These are phyloP conservation scores for Otatea glauca DNA, from an alignment of 176 grass and related monocot genomes.

Conservation along the genomic window DNA sequence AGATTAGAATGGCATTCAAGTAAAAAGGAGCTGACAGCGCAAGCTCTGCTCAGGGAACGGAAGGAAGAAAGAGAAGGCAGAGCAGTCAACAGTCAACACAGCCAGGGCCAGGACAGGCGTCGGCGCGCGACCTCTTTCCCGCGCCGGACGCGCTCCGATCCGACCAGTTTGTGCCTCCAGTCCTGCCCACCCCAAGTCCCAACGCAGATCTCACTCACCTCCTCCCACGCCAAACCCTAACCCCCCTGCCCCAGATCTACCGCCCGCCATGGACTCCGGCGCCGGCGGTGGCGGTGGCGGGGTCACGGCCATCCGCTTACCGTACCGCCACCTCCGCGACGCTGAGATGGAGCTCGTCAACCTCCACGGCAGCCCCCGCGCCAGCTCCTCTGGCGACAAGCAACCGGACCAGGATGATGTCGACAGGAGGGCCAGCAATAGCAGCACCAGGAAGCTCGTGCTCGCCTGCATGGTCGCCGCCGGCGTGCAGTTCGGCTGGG, in stretches of 20 bases:
- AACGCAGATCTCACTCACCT: conserved; percentile 44
- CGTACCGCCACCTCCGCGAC: conserved; percentile 73
- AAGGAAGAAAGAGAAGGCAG: too few species aligned
- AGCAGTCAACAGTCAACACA: too few species aligned
- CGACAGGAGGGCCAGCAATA: conserved; percentile 22
- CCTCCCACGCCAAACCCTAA: background rate
- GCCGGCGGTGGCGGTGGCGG: conserved; percentile 51
- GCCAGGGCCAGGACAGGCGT: too few species aligned
- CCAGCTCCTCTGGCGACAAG: conserved; percentile 12
- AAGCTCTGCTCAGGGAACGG: too few species aligned
- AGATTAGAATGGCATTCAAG: too few species aligned
- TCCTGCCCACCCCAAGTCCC: too few species aligned
- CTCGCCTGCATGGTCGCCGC: conserved; percentile 92
- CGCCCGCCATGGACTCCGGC: conserved; percentile 56
- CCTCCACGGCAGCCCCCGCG: conserved; percentile 45
- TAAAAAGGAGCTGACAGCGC: too few species aligned
- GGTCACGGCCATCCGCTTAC: conserved; percentile 58
- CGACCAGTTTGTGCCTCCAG: too few species aligned
- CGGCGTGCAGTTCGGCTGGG: conserved; percentile 99
- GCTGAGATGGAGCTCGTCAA: conserved; percentile 80
- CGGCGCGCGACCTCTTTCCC: too few species aligned
- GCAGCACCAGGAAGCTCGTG: conserved; percentile 56
- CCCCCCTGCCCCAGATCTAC: conserved; percentile 44
- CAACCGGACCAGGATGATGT: background rate
- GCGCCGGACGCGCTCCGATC: too few species aligned